Evolutionary conservation across 1,139 yeast species (phyloP).

Genomic region (Pichia cactophila): DNA sequence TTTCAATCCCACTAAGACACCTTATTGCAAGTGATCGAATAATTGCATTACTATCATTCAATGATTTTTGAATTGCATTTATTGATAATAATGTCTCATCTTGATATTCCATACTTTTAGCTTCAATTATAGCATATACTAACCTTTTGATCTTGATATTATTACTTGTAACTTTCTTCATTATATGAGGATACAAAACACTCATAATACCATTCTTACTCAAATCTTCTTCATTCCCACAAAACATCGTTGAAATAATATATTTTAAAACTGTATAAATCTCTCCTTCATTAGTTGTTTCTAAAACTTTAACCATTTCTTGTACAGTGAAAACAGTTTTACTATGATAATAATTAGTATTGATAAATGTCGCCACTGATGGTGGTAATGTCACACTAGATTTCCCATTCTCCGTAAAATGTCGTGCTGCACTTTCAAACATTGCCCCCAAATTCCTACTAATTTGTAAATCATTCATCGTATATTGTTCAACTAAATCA

Average conservation of each 20-base stretch:
- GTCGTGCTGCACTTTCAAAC: conserved; percentile 68
- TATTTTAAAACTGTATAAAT: conserved; percentile 69
- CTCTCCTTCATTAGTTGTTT: conserved; percentile 49
- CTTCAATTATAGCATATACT: conserved; percentile 68
- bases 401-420: conserved; percentile 19
- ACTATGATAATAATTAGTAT: conserved; percentile 17
- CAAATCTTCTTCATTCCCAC: conserved; percentile 37
- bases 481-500: not conserved
- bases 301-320: conserved; percentile 60
- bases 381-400: conserved; percentile 22
- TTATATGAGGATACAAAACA: conserved; percentile 72
- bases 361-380: conserved; percentile 22
- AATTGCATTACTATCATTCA: conserved; percentile 62
- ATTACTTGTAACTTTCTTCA: conserved; percentile 74
- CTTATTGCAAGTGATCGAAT: conserved; percentile 69
- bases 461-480: conserved; percentile 44
- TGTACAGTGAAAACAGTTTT: conserved; percentile 33
- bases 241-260: conserved; percentile 58
- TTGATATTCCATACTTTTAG: conserved; percentile 80
- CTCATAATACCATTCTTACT: not conserved
- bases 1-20: conserved; percentile 72
- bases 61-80: conserved; percentile 82
- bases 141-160: conserved; percentile 65
- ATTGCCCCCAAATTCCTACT: conserved; percentile 37
- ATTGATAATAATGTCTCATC: conserved; percentile 83